These are phyloP conservation scores for Trypanosoma melophagium DNA, from an alignment of 208 protist genomes.

Conservation along the genomic window DNA sequence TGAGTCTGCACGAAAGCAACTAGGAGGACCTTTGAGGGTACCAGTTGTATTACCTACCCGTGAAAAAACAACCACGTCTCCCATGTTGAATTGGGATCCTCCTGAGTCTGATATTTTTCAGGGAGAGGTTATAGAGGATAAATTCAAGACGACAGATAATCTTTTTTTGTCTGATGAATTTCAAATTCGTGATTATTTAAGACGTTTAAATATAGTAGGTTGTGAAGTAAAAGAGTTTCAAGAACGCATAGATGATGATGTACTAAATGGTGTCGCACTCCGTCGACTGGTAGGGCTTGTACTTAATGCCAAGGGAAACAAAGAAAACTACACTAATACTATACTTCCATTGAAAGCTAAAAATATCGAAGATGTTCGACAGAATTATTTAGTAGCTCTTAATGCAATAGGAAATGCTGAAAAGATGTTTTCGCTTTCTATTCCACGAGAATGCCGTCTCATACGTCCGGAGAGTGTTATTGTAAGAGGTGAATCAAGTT, in stretches of 20 bases:
- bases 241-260: constrained; percentile 44
- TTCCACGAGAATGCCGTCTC: constrained; percentile 30
- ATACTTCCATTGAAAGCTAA: constrained; percentile 5
- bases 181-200: constrained; percentile 65
- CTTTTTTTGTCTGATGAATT: constrained; percentile 18
- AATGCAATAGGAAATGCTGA: constrained; percentile 4
- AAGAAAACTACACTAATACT: not conserved
- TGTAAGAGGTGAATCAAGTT: constrained; percentile 23
- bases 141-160: not conserved
- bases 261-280: constrained; percentile 70
- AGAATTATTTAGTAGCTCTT: constrained; percentile 20
- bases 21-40: not conserved
- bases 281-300: constrained; percentile 43
- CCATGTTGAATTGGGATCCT: no score
- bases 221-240: constrained; percentile 19
- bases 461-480: constrained; percentile 55
- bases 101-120: not conserved
- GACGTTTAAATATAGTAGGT: constrained; percentile 66
- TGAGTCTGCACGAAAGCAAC: not conserved
- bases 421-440: constrained; percentile 10
- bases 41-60: constrained; percentile 8
- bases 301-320: not conserved
- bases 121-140: not conserved
- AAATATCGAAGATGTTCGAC: constrained; percentile 24
- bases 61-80: not conserved